phyloP scores from a whole-genome alignment of 1,139 yeast genomes.

The Suhomyces choctaworum region DNA sequence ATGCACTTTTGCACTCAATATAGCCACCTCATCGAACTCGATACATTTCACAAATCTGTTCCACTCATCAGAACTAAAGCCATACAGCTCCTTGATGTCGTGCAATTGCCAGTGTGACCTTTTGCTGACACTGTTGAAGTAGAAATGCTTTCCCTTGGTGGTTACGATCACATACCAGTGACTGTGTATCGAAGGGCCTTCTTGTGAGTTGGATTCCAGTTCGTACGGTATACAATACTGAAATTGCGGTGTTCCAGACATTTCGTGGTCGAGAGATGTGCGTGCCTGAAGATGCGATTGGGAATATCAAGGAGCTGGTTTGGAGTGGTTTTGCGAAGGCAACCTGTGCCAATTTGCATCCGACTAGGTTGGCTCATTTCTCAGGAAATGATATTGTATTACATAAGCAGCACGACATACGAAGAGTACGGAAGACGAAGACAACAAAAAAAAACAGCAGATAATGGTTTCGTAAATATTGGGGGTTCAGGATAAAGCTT shows the following conservation, averaged over 20 bases:
- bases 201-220: background rate
- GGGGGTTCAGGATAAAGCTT: too few species aligned
- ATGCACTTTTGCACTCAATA: slow-evolving; percentile 33
- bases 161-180: slow-evolving; percentile 37
- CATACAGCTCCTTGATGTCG: slow-evolving; percentile 21
- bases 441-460: too few species aligned
- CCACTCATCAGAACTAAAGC: slow-evolving; percentile 18
- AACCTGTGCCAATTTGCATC: too few species aligned
- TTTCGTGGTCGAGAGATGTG: background rate
- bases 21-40: slow-evolving; percentile 33
- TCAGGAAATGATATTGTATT: too few species aligned
- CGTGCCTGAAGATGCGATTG: too few species aligned
- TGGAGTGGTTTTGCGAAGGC: too few species aligned
- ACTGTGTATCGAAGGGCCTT: background rate
- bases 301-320: too few species aligned
- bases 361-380: too few species aligned
- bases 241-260: slow-evolving; percentile 16
- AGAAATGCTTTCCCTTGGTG: slow-evolving; percentile 31
- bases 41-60: slow-evolving; percentile 22
- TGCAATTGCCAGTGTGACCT: slow-evolving; percentile 37
- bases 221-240: slow-evolving; percentile 23
- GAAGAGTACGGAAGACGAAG: too few species aligned
- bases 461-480: too few species aligned
- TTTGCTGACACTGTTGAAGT: slow-evolving; percentile 24
- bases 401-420: too few species aligned